Conservation (phyloP, 139 green algal genomes). For the Desmodesmus armatus region DNA sequence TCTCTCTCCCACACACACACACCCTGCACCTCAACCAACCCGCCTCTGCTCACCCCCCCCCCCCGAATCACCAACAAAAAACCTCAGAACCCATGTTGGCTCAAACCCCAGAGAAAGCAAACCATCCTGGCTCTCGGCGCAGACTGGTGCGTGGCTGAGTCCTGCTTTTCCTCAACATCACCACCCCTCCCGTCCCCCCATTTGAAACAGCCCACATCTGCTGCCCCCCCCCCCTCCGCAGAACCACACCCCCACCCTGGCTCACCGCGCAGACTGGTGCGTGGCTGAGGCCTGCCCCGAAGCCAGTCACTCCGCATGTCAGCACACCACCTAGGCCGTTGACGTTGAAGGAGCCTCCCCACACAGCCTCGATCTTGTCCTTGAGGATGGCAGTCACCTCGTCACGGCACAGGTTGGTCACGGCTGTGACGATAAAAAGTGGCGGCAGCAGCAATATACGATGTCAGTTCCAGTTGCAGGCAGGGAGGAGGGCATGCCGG, state of each 20-base stretch:
- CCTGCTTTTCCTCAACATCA: no score
- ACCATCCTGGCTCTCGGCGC: slow-evolving; percentile 5
- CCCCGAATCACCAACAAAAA: no score
- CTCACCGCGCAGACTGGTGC: slow-evolving; percentile 55
- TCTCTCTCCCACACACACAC: no score
- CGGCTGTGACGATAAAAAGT: slow-evolving; percentile 52
- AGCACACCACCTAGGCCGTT: slow-evolving; percentile 87
- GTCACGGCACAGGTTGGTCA: slow-evolving; percentile 91
- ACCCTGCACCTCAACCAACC: no score
- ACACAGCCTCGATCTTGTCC: slow-evolving; percentile 82
- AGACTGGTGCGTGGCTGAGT: slow-evolving; percentile 60
- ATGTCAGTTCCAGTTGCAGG: neutral
- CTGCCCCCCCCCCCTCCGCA: no score
- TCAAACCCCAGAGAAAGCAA: no score
- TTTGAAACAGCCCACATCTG: no score
- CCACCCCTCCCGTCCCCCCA: no score
- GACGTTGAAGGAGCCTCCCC: slow-evolving; percentile 84
- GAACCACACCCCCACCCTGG: no score
- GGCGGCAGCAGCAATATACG: neutral
- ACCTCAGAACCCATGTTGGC: no score
- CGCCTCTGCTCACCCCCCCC: no score
- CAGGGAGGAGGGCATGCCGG: neutral
- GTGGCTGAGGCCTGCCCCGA: slow-evolving; percentile 66
- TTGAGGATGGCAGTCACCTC: slow-evolving; percentile 83
- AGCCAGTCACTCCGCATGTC: slow-evolving; percentile 84